Percentiles rank a stretch among this genome's conserved stretches.
Evolutionary conservation across 228 moss, liverwort and hornwort genomes (phyloP).

Genomic region (Sphagnum magellanicum): DNA sequence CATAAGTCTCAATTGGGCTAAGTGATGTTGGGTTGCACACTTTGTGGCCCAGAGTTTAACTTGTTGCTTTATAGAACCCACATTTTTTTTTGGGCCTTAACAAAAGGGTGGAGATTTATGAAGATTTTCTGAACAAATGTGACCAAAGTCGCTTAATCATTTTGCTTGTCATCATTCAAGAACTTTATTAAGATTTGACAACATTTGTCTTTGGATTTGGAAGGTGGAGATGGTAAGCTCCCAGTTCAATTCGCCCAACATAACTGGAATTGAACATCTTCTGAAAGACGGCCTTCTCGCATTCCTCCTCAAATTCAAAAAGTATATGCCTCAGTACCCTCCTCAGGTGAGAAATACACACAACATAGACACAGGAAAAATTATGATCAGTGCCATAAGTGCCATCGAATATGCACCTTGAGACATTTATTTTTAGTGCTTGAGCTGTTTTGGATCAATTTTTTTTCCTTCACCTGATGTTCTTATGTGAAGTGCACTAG

Average conservation of each 20-base stretch:
- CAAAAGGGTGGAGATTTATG: not conserved
- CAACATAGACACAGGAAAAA: no score
- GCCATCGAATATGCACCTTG: no score
- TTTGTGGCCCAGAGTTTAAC: not conserved
- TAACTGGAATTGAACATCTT: conserved; percentile 52
- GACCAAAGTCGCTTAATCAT: not conserved
- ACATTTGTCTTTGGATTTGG: not conserved
- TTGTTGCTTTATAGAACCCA: not conserved
- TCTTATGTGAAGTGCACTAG: conserved; percentile 17
- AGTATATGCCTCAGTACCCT: conserved; percentile 48
- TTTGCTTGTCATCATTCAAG: not conserved
- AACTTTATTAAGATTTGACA: not conserved
- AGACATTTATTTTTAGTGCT: no score
- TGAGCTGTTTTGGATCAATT: no score
- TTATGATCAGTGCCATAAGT: no score
- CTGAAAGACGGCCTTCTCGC: conserved; percentile 70
- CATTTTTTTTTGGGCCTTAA: not conserved
- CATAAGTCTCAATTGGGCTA: not conserved
- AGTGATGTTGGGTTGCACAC: not conserved
- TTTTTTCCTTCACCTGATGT: no score
- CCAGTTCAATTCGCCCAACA: not conserved
- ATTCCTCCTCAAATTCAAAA: conserved; percentile 66
- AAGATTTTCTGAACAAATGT: not conserved
- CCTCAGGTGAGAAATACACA: conserved; percentile 38
- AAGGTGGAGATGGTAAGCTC: not conserved